Evolutionary conservation across 2,329 filamentous ascomycete species (phyloP).

Genomic region (Alternaria incomplexa): DNA sequence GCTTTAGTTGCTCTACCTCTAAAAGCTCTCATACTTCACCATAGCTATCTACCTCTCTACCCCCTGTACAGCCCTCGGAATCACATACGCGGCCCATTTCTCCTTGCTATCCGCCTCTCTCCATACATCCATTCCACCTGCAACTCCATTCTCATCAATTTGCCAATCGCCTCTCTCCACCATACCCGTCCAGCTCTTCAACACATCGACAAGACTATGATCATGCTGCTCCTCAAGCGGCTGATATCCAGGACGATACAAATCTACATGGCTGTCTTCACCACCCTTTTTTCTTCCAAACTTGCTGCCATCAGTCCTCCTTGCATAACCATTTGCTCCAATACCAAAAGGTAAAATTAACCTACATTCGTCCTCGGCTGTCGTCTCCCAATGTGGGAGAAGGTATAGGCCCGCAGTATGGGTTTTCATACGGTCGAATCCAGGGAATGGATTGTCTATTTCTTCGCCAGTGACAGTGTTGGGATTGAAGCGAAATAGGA

Average conservation of each 20-base stretch:
- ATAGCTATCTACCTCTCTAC: slow-evolving; percentile 1
- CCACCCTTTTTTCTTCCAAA: slow-evolving; percentile 12
- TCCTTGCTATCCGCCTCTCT: slow-evolving; percentile 22
- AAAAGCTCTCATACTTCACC: background rate
- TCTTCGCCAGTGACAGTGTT: background rate
- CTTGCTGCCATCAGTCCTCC: slow-evolving; percentile 18
- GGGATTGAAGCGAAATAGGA: slow-evolving; percentile 9
- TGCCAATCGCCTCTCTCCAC: slow-evolving; percentile 29
- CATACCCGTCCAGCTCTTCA: slow-evolving; percentile 24
- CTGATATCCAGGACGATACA: slow-evolving; percentile 21
- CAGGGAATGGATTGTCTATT: background rate
- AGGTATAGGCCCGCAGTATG: slow-evolving; percentile 26
- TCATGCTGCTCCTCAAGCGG: slow-evolving; percentile 7
- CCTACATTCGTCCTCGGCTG: slow-evolving; percentile 15
- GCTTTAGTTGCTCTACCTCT: background rate
- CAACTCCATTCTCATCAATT: slow-evolving; percentile 21
- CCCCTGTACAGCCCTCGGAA: slow-evolving; percentile 6
- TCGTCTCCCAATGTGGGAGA: background rate
- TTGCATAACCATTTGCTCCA: slow-evolving; percentile 19
- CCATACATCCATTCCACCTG: slow-evolving; percentile 26
- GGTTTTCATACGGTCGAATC: background rate
- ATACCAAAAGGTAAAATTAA: slow-evolving; percentile 24
- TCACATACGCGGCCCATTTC: slow-evolving; percentile 17
- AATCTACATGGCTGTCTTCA: slow-evolving; percentile 3
- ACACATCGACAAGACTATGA: slow-evolving; percentile 13